Conservation (phyloP, 176 grass and related monocot genomes). For the Musa troglodytarum region DNA sequence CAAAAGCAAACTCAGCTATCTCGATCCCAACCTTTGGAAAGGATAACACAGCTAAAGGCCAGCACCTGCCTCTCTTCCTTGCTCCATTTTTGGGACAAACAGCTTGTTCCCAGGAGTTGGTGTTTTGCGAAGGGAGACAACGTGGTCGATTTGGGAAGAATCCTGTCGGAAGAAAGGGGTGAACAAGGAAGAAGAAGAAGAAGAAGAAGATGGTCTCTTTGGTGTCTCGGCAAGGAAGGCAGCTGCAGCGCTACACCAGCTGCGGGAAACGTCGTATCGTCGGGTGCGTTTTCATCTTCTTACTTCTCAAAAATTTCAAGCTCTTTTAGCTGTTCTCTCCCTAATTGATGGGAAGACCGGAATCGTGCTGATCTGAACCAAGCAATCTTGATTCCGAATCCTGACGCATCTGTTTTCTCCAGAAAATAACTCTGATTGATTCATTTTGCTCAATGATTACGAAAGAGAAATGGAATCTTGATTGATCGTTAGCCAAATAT, state of each 20-base stretch:
- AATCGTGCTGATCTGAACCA: too few relatives aligned
- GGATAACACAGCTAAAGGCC: neutral
- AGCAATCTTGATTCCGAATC: neutral
- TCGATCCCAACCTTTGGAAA: too few relatives aligned
- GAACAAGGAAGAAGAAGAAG: neutral
- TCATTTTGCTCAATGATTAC: too few relatives aligned
- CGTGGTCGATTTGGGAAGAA: neutral
- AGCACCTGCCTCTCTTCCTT: neutral
- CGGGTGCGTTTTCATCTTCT: constrained; percentile 15
- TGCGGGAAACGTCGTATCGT: constrained; percentile 70
- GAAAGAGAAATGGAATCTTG: neutral
- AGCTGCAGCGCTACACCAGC: constrained; percentile 77
- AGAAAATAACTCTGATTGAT: neutral
- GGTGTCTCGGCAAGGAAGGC: constrained; percentile 77
- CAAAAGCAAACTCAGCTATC: too few relatives aligned
- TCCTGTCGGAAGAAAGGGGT: neutral
- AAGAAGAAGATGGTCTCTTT: constrained; percentile 12
- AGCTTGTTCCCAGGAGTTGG: too few relatives aligned
- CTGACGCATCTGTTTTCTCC: neutral
- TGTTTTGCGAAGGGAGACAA: neutral
- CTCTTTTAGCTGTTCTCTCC: neutral
- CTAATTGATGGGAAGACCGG: neutral
- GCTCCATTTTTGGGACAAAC: neutral
- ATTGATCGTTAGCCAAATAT: neutral
- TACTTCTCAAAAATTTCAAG: neutral